phyloP scores from a whole-genome alignment of 140 eudicot genomes.

The Stevia rebaudiana region DNA sequence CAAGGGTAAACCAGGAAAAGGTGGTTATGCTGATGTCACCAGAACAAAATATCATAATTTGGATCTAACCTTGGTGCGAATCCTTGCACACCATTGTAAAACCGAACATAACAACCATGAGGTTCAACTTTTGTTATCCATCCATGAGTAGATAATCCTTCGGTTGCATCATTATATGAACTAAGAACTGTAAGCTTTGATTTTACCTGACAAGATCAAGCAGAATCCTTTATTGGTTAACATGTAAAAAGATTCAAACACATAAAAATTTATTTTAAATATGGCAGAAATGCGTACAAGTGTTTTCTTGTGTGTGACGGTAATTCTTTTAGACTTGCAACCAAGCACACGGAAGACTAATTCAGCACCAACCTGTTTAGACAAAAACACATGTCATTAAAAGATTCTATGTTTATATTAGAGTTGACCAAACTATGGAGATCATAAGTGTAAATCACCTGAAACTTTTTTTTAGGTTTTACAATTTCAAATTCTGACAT shows the following conservation, averaged over 20 bases:
- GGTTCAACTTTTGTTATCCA: constrained; percentile 90
- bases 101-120: constrained; percentile 92
- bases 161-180: constrained; percentile 84
- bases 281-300: constrained; percentile 50
- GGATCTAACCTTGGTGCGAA: constrained; percentile 75
- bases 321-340: constrained; percentile 94
- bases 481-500: constrained; percentile 92
- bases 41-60: constrained; percentile 1
- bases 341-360: constrained; percentile 92
- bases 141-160: constrained; percentile 90
- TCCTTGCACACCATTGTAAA: constrained; percentile 96
- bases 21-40: constrained; percentile 5
- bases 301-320: constrained; percentile 92
- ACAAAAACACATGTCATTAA: constrained; percentile 7
- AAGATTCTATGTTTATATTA: not conserved
- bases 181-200: constrained; percentile 76
- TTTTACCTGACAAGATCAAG: constrained; percentile 54
- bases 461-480: constrained; percentile 87
- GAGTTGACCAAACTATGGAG: constrained; percentile 6
- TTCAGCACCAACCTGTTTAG: constrained; percentile 78
- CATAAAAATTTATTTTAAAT: not conserved
- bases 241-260: not conserved
- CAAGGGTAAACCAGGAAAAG: not conserved
- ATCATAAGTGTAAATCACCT: constrained; percentile 41
- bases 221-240: constrained; percentile 6